Percentiles rank a stretch among this genome's conserved stretches.
Conservation (phyloP, 768 basidiomycete species). For the Cubamyces sp. region DNA sequence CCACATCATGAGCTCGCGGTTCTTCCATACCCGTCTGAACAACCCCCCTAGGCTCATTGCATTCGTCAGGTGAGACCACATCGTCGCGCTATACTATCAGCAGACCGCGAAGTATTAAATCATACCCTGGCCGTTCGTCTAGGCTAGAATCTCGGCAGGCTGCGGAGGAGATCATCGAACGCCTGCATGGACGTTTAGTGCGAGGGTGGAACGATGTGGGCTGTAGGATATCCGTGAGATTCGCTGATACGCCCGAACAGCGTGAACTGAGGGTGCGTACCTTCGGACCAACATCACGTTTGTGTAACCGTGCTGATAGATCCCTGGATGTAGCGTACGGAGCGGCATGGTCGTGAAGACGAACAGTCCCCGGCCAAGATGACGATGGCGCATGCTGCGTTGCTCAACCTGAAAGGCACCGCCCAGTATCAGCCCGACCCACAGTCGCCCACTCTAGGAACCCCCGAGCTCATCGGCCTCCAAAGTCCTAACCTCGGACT, state of each 20-base stretch:
- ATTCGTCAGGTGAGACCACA: conserved; percentile 66
- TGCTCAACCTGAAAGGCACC: conserved; percentile 75
- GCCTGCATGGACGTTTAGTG: conserved; percentile 79
- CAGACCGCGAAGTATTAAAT: neutral
- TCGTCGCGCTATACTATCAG: neutral
- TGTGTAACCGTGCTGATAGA: neutral
- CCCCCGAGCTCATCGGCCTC: conserved; percentile 25
- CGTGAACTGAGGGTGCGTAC: conserved; percentile 69
- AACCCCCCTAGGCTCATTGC: conserved; percentile 80
- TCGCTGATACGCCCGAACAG: conserved; percentile 80
- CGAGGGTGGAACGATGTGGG: conserved; percentile 79
- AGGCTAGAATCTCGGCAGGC: conserved; percentile 74
- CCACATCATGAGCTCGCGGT: conserved; percentile 73
- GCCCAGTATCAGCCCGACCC: conserved; percentile 42
- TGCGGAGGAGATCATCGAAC: conserved; percentile 78
- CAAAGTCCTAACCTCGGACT: conserved; percentile 15
- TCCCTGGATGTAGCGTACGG: conserved; percentile 52
- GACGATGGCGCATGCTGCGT: conserved; percentile 77
- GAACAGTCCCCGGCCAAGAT: conserved; percentile 66
- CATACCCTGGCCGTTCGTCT: neutral
- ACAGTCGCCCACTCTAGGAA: conserved; percentile 30
- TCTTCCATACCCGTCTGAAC: conserved; percentile 79
- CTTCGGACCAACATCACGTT: neutral
- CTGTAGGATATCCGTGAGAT: conserved; percentile 77
- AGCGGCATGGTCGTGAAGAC: conserved; percentile 61